phyloP scores from a whole-genome alignment of 805 yeast species.

The Ogataea allantospora region DNA sequence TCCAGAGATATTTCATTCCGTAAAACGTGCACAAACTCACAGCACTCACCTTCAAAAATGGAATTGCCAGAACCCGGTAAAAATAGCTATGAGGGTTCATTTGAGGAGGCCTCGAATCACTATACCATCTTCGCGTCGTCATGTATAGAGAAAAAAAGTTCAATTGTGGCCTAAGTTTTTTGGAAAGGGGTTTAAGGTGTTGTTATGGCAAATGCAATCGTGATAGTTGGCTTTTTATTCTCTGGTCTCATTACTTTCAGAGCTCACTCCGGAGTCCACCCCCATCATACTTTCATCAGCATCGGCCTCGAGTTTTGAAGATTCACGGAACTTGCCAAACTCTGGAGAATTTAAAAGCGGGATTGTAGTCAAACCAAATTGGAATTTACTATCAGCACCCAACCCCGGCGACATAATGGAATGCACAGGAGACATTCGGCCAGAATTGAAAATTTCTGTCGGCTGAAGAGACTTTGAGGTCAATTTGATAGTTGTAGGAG shows the following conservation, averaged over 20 bases:
- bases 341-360: conserved; percentile 8
- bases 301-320: conserved; percentile 1
- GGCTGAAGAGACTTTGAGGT: conserved; percentile 19
- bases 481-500: conserved; percentile 10
- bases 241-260: conserved; percentile 4
- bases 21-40: conserved; percentile 48
- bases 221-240: too few relatives aligned
- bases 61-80: conserved; percentile 46
- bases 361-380: conserved; percentile 12
- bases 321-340: conserved; percentile 1
- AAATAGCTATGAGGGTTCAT: conserved; percentile 36
- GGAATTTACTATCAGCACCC: conserved; percentile 14
- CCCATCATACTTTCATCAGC: conserved; percentile 16
- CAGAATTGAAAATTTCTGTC: conserved; percentile 4
- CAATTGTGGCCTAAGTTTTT: too few relatives aligned
- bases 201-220: too few relatives aligned
- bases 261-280: conserved; percentile 13
- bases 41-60: conserved; percentile 44
- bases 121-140: conserved; percentile 6
- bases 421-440: conserved; percentile 8
- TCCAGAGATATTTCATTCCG: conserved; percentile 45
- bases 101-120: conserved; percentile 3
- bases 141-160: conserved; percentile 1
- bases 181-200: too few relatives aligned
- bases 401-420: conserved; percentile 12